Evolutionary conservation across 495 filamentous ascomycete species (phyloP).

Genomic region (Xeromyces bisporus): DNA sequence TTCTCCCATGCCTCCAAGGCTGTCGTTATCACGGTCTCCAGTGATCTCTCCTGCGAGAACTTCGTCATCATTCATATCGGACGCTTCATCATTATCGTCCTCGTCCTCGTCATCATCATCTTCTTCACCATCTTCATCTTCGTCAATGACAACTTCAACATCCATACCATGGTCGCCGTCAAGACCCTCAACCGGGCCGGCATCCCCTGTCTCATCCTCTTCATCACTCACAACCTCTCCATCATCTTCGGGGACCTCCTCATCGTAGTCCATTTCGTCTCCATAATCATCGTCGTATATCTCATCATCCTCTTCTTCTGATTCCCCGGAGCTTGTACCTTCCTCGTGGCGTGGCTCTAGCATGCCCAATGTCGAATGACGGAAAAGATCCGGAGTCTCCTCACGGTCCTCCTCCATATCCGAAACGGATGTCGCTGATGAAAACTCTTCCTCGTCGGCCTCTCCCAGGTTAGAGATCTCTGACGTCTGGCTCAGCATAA

Average conservation of each 20-base stretch:
- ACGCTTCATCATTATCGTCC: constrained; percentile 46
- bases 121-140: constrained; percentile 45
- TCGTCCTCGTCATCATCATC: constrained; percentile 49
- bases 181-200: constrained; percentile 75
- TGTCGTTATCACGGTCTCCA: constrained; percentile 49
- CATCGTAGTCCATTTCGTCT: constrained; percentile 83
- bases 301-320: constrained; percentile 58
- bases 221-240: constrained; percentile 81
- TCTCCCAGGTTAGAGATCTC: constrained; percentile 54
- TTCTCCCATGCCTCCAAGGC: constrained; percentile 14
- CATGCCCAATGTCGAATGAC: constrained; percentile 91
- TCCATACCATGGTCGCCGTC: constrained; percentile 59
- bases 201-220: constrained; percentile 61
- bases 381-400: constrained; percentile 92
- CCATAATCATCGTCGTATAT: constrained; percentile 75
- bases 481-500: constrained; percentile 59
- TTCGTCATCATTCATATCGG: constrained; percentile 36
- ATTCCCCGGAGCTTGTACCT: constrained; percentile 46
- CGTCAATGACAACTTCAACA: constrained; percentile 73
- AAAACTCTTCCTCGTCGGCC: constrained; percentile 72
- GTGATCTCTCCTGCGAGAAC: constrained; percentile 38
- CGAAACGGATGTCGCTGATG: constrained; percentile 75
- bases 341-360: constrained; percentile 71
- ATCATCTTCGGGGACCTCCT: constrained; percentile 57
- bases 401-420: constrained; percentile 79